These are phyloP conservation scores for Lyophyllum shimeji DNA, from an alignment of 768 basidiomycete genomes.

Conservation along the genomic window DNA sequence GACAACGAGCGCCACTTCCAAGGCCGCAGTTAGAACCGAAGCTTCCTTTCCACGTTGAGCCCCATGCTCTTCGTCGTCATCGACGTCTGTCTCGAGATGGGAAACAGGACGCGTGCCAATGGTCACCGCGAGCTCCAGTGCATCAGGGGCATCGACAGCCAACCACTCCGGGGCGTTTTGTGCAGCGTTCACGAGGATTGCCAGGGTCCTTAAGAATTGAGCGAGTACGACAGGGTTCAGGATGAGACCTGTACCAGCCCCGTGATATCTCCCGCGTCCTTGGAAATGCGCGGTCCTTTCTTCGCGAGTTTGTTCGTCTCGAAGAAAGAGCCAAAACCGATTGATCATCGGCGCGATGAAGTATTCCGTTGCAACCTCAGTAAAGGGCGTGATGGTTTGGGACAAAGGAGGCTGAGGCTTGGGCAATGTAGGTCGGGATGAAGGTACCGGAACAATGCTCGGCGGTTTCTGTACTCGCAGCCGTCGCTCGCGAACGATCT, in stretches of 20 bases:
- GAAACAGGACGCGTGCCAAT: constrained; percentile 69
- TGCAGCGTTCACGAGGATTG: constrained; percentile 80
- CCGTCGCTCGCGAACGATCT: constrained; percentile 70
- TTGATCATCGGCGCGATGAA: constrained; percentile 91
- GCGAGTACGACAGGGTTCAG: constrained; percentile 76
- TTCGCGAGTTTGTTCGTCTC: constrained; percentile 79
- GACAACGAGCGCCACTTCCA: constrained; percentile 77
- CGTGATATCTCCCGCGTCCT: constrained; percentile 57
- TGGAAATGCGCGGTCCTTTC: constrained; percentile 61
- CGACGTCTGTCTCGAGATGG: constrained; percentile 33
- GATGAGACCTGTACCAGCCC: constrained; percentile 80
- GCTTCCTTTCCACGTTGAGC: constrained; percentile 56
- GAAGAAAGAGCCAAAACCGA: constrained; percentile 92
- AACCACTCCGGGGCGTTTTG: constrained; percentile 82
- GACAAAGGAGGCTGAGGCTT: constrained; percentile 3
- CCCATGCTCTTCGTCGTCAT: constrained; percentile 31
- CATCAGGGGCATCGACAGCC: constrained; percentile 75
- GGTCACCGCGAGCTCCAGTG: constrained; percentile 80
- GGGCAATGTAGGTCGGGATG: constrained; percentile 3
- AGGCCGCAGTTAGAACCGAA: constrained; percentile 66
- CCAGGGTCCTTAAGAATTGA: constrained; percentile 73
- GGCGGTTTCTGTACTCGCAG: constrained; percentile 58
- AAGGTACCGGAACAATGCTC: constrained; percentile 44
- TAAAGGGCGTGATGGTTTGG: constrained; percentile 43
- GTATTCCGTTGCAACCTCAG: constrained; percentile 77